These are phyloP conservation scores for Ormosia emarginata DNA, from an alignment of 306 rosid species.

Conservation along the genomic window DNA sequence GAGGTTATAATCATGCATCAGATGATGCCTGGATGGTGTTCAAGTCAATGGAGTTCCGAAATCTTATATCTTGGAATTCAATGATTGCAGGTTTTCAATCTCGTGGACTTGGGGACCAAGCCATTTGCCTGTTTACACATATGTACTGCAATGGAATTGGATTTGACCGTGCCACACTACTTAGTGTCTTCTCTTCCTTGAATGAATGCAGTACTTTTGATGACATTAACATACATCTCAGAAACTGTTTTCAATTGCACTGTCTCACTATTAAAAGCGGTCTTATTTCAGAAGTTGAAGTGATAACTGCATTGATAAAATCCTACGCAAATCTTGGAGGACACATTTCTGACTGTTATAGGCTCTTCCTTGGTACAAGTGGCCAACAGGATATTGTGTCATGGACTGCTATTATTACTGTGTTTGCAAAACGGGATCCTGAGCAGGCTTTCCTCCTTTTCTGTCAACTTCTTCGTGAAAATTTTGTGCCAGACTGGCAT, in stretches of 20 bases:
- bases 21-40: slow-evolving; percentile 70
- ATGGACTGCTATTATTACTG: slow-evolving; percentile 80
- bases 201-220: slow-evolving; percentile 28
- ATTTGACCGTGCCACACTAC: slow-evolving; percentile 65
- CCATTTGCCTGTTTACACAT: slow-evolving; percentile 49
- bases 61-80: slow-evolving; percentile 82
- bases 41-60: slow-evolving; percentile 50
- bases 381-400: slow-evolving; percentile 60
- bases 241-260: slow-evolving; percentile 63
- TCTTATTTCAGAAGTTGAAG: slow-evolving; percentile 56
- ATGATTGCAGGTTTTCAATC: slow-evolving; percentile 76
- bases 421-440: slow-evolving; percentile 66
- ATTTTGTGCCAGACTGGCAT: slow-evolving; percentile 62
- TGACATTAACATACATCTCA: slow-evolving; percentile 15
- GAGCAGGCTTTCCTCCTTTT: slow-evolving; percentile 67
- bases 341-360: slow-evolving; percentile 52
- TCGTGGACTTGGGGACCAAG: slow-evolving; percentile 55
- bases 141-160: slow-evolving; percentile 59
- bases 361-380: slow-evolving; percentile 62
- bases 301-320: slow-evolving; percentile 63
- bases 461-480: slow-evolving; percentile 47
- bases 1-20: slow-evolving; percentile 23
- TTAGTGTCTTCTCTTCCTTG: slow-evolving; percentile 61
- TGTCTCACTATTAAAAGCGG: slow-evolving; percentile 64
- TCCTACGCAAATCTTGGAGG: slow-evolving; percentile 71